Conservation (phyloP, 495 filamentous ascomycete species). For the Platismatia glauca region DNA sequence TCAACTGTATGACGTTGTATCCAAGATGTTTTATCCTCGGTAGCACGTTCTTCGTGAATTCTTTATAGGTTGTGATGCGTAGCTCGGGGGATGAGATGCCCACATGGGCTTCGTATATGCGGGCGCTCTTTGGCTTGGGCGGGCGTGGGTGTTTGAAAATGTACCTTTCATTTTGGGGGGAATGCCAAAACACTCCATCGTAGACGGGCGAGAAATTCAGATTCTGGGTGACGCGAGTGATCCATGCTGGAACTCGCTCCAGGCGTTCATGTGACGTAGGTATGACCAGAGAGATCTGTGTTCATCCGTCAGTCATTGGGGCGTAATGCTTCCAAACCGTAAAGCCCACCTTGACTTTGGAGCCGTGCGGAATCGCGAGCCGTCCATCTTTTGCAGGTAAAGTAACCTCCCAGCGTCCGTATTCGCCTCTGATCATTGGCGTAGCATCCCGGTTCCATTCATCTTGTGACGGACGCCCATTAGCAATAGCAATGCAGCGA, state of each 20-base stretch:
- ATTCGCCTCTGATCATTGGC: constrained; percentile 75
- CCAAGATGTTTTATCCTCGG: constrained; percentile 83
- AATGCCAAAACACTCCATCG: constrained; percentile 96
- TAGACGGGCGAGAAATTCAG: constrained; percentile 79
- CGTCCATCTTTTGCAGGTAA: constrained; percentile 66
- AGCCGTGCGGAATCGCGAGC: constrained; percentile 79
- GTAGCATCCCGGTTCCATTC: constrained; percentile 76
- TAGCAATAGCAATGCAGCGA: background rate
- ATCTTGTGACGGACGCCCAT: constrained; percentile 42
- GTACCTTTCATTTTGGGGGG: constrained; percentile 63
- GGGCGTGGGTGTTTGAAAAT: constrained; percentile 74
- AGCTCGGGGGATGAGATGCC: constrained; percentile 91
- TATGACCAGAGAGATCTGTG: constrained; percentile 80
- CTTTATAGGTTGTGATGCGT: constrained; percentile 84
- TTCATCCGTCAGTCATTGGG: constrained; percentile 3
- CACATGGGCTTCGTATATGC: constrained; percentile 96
- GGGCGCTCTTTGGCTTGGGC: constrained; percentile 71
- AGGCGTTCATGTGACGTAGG: constrained; percentile 63
- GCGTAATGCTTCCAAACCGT: constrained; percentile 8
- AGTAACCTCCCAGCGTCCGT: constrained; percentile 80
- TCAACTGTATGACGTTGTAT: constrained; percentile 96
- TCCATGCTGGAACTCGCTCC: constrained; percentile 90
- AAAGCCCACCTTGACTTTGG: constrained; percentile 75
- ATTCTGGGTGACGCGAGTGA: constrained; percentile 92
- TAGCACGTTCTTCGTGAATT: constrained; percentile 88